These are phyloP conservation scores for Colletotrichum sidae DNA, from an alignment of 2,329 filamentous ascomycete genomes.

Conservation along the genomic window DNA sequence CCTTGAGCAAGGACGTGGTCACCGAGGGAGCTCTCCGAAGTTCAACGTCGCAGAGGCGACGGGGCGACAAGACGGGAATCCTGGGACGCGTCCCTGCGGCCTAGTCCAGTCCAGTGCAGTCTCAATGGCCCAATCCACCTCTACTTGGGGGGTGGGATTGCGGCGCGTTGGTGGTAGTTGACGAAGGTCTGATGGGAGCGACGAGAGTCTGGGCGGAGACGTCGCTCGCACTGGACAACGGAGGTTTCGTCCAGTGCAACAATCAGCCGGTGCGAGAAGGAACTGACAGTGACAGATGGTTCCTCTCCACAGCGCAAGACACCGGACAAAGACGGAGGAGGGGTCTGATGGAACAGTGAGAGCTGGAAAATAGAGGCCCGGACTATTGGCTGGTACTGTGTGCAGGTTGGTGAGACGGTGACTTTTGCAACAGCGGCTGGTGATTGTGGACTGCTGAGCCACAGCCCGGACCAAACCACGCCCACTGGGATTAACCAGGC, in stretches of 20 bases:
- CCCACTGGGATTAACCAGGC: no score
- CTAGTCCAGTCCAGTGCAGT: slow-evolving; percentile 18
- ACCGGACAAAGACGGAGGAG: slow-evolving; percentile 2
- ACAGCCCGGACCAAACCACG: no score
- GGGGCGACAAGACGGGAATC: slow-evolving; percentile 34
- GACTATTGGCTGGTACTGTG: neutral
- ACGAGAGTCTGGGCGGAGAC: neutral
- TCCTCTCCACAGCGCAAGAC: neutral
- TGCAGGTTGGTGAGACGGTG: slow-evolving; percentile 8
- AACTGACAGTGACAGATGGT: neutral
- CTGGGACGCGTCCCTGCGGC: slow-evolving; percentile 16
- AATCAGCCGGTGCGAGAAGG: slow-evolving; percentile 11
- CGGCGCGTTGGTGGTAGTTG: neutral
- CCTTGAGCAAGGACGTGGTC: neutral
- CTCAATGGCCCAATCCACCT: slow-evolving; percentile 27
- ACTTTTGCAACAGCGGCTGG: neutral
- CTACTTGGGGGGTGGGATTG: slow-evolving; percentile 17
- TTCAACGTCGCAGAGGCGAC: slow-evolving; percentile 39
- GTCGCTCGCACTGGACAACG: neutral
- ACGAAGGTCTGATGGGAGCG: slow-evolving; percentile 2
- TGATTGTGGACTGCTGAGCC: neutral
- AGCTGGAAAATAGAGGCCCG: neutral
- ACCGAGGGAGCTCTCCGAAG: slow-evolving; percentile 3
- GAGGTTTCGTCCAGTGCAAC: slow-evolving; percentile 23
- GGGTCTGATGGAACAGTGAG: slow-evolving; percentile 3